Base-by-base conservation (phyloP, 495 filamentous ascomycete genomes). In the Trichocladium uniseriatum region DNA sequence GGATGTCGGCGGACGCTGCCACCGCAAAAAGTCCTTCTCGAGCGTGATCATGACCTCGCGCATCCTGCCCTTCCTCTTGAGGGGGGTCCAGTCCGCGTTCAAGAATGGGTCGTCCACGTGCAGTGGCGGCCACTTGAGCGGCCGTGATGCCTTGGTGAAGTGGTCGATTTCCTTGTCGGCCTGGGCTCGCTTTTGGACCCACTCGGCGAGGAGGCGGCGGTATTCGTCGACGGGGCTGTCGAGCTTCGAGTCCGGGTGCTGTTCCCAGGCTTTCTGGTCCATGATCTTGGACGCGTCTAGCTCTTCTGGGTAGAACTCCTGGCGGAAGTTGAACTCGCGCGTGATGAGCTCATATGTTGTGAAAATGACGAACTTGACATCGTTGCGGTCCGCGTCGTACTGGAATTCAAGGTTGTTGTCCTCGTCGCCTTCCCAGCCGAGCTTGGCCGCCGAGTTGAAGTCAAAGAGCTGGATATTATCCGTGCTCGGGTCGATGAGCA, bases 401-500 rank as follows among this genome's bases (percentile, higher is more conserved):
- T 22, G 18, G 19, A 39, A 39, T 13, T 21, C 37, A 22, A 21
- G 18, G 9, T 13, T 20, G 37, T 39, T 11, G 5, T 20, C 20
- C 19, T 27, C 36, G 45, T 48, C 21, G 36, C 38, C 45, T 31
- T 18, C 37, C 37, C 37, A 21, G 37, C 37, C 37, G 18, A 20
- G 37, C 18, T 22, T 20, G 19, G 19, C 16, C 18, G 6, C 37
- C 37, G 19, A 21, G 19, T 39, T 39, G 37, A 39, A 39, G 37
- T 39, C 37, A 14, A 39, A 39, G 18, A 39, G 37, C 18, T 21
- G 37, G 19, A 39, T 11, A 14, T 1, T 22, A 14, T 39, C 37
- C 18, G 37, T 39, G 7, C 18, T 39, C 14, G 37, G 7, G 31
- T 45, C 34, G 39, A 51, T 38, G 10, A 51, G 39, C 18, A 51